Evolutionary conservation across 1,284 basidiomycete species (phyloP).

Genomic region (Malassezia psittaci): DNA sequence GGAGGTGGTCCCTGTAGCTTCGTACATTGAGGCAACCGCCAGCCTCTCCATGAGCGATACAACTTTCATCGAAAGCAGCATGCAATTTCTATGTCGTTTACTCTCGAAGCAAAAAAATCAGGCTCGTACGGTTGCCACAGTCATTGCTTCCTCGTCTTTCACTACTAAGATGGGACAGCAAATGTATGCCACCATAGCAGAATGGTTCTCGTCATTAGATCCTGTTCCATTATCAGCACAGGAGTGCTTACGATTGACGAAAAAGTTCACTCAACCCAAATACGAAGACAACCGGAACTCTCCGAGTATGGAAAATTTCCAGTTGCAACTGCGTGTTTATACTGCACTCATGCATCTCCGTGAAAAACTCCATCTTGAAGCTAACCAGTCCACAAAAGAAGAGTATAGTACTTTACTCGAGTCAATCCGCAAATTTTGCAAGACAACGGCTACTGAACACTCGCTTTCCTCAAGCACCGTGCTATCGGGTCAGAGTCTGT

Average conservation of each 20-base stretch:
- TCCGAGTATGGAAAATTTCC: neutral
- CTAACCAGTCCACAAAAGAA: no score
- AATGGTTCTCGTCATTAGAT: neutral
- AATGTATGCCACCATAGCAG: neutral
- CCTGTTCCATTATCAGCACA: neutral
- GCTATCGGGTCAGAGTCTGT: neutral
- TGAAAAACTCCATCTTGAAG: no score
- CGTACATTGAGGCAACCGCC: neutral
- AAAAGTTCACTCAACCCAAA: neutral
- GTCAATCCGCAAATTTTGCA: no score
- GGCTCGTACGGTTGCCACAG: neutral
- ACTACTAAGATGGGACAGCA: neutral
- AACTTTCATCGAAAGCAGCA: neutral
- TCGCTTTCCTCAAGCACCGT: neutral
- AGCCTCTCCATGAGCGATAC: neutral
- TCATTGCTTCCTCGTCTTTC: neutral
- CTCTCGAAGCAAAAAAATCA: neutral
- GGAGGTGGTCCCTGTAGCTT: neutral
- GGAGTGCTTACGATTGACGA: neutral
- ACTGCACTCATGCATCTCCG: no score
- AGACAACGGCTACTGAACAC: no score
- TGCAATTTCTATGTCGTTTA: neutral
- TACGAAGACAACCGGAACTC: neutral
- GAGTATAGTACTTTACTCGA: no score
- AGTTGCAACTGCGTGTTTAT: neutral